Evolutionary conservation across 1,284 basidiomycete species (phyloP).

Genomic region (Leccinum discolor): DNA sequence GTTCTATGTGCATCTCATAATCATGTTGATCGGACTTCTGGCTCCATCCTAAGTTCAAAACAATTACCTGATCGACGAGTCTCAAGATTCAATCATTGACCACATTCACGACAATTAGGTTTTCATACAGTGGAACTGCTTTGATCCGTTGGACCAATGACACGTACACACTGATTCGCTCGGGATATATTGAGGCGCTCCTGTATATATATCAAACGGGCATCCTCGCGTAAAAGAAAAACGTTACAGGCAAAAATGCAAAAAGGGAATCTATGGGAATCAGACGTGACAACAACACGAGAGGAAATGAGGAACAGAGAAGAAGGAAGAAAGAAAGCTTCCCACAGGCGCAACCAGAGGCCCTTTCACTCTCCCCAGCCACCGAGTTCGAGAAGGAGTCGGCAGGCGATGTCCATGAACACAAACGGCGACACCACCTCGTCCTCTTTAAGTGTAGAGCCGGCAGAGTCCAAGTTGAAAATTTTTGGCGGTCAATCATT

Average conservation of each 20-base stretch:
- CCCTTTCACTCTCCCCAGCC: conserved; percentile 50
- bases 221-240: too few relatives aligned
- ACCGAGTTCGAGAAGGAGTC: conserved; percentile 78
- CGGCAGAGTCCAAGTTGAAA: too few relatives aligned
- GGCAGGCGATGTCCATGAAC: conserved; percentile 95
- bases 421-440: conserved; percentile 92
- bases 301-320: too few relatives aligned
- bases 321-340: background rate
- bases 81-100: background rate
- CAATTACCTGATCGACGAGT: background rate
- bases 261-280: too few relatives aligned
- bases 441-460: conserved; percentile 35
- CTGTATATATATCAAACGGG: background rate
- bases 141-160: background rate
- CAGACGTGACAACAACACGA: too few relatives aligned
- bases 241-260: too few relatives aligned
- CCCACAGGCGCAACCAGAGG: background rate
- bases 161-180: too few relatives aligned
- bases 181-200: too few relatives aligned
- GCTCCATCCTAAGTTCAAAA: background rate
- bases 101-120: too few relatives aligned
- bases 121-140: background rate
- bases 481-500: too few relatives aligned
- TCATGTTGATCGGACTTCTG: background rate
- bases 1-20: background rate